These are phyloP conservation scores for Periconia sp. DNA, from an alignment of 2,329 filamentous ascomycete species.

Conservation along the genomic window DNA sequence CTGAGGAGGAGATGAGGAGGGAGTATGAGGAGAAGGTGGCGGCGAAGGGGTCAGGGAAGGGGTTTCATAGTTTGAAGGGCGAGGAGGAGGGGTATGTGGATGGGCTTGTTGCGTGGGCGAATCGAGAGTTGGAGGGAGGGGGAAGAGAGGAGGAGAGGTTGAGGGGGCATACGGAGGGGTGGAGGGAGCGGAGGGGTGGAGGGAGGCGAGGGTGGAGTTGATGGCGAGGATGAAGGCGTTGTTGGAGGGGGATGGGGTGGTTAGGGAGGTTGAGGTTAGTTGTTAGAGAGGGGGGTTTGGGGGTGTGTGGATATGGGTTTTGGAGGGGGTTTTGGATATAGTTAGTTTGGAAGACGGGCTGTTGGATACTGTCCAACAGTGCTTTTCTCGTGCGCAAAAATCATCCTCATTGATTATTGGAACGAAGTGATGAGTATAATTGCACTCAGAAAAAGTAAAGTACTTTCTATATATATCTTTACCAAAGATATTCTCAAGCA, in stretches of 20 bases:
- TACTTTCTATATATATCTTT: no score
- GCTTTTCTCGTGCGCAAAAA: no score
- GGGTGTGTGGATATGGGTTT: no score
- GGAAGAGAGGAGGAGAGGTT: constrained; percentile 13
- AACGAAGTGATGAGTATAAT: no score
- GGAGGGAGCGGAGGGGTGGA: constrained; percentile 44
- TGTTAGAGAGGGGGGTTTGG: background rate
- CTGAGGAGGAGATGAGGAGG: constrained; percentile 43
- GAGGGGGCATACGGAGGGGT: constrained; percentile 39
- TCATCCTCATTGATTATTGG: no score
- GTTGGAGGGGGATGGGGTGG: constrained; percentile 9
- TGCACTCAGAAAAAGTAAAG: no score
- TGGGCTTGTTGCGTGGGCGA: constrained; percentile 44
- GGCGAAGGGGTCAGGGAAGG: constrained; percentile 45
- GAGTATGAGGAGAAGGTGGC: constrained; percentile 44
- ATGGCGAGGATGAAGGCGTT: constrained; percentile 36
- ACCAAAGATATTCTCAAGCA: no score
- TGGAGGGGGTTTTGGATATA: no score
- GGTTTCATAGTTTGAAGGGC: constrained; percentile 49
- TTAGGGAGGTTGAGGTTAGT: constrained; percentile 2
- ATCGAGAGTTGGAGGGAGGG: constrained; percentile 26
- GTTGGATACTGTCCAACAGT: no score
- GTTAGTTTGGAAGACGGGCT: no score
- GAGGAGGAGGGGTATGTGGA: constrained; percentile 45
- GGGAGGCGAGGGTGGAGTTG: constrained; percentile 36